A percentile compares a stretch with the other conserved stretches of the same genome.
phyloP scores from a whole-genome alignment of 805 yeast genomes.

The Schizosaccharomyces lindneri region DNA sequence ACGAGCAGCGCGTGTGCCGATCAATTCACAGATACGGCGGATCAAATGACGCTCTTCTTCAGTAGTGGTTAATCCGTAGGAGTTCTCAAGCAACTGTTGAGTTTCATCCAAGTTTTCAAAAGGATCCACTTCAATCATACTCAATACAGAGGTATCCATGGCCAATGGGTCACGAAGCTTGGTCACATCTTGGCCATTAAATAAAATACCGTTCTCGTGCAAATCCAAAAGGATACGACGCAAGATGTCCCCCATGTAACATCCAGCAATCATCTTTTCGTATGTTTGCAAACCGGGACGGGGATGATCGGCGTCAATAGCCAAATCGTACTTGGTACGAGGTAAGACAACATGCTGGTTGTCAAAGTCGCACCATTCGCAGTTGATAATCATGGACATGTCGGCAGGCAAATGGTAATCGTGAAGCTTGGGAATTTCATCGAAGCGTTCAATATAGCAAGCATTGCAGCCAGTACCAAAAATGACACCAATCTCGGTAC shows the following conservation, averaged over 20 bases:
- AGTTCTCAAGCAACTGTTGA: slow-evolving; percentile 33
- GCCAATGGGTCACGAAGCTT: slow-evolving; percentile 38
- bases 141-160: slow-evolving; percentile 75
- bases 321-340: slow-evolving; percentile 65
- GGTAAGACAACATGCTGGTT: slow-evolving; percentile 68
- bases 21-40: slow-evolving; percentile 59
- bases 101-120: slow-evolving; percentile 61
- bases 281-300: slow-evolving; percentile 90
- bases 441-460: not conserved
- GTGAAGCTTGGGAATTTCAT: not conserved
- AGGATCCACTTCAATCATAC: slow-evolving; percentile 71
- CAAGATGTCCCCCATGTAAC: slow-evolving; percentile 78
- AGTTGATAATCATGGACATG: slow-evolving; percentile 81
- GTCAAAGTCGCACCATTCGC: slow-evolving; percentile 96
- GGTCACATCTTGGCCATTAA: slow-evolving; percentile 41
- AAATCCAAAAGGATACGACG: slow-evolving; percentile 60
- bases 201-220: slow-evolving; percentile 35
- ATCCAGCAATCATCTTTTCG: slow-evolving; percentile 94
- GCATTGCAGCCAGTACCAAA: slow-evolving; percentile 22
- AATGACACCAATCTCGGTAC: slow-evolving; percentile 79
- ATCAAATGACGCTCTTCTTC: slow-evolving; percentile 57
- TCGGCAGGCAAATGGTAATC: slow-evolving; percentile 32
- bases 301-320: slow-evolving; percentile 66
- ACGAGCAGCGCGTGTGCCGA: slow-evolving; percentile 83
- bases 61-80: slow-evolving; percentile 40